Evolutionary conservation across 495 filamentous ascomycete genomes (phyloP), one percentile per base, ranked within the genome.

Genomic region (Paragyromitra xinjiangensis): DNA sequence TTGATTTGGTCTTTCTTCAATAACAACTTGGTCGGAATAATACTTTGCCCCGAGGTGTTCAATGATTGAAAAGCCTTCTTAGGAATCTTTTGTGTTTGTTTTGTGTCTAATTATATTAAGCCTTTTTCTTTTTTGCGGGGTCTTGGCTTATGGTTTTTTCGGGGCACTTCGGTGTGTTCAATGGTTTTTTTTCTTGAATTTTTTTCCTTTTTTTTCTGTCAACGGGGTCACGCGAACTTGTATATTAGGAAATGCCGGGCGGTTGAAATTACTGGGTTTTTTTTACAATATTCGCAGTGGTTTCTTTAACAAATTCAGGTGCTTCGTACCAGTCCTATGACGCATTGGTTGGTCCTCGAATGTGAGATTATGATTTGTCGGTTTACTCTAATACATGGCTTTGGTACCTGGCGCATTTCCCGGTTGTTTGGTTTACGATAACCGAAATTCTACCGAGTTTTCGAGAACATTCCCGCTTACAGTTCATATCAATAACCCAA

Each of bases 171-270:
- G 74, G 75, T 81, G 79, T 80, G 71, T 80, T 81, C 78, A 76
- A 80, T 76, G 71, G 61, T 81, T 81, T 77, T 81, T 67, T 80
- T 69, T 75, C 29, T 78, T 81, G 58, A 72, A 40, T 66, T 78
- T 79, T 79, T 76, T 79, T 62, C 50, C 50, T 73, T 68, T 71
- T 78, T 80, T 80, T 75, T 84, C 85, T 83, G 84, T 87, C 78
- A 85, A 84, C 82, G 83, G 85, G 84, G 83, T 86, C 86, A 82
- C 83, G 83, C 83, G 82, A 80, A 85, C 85, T 85, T 86, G 81
- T 85, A 87, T 83, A 86, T 85, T 89, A 86, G 83, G 84, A 85
- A 86, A 79, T 79, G 77, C 66, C 77, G 77, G 77, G 74, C 74
- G 74, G 74, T 77, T 77, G 74, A 77, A 77, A 77, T 81, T 79